Percentiles rank a stretch among this genome's conserved stretches.
Evolutionary conservation across 768 basidiomycete species (phyloP).

Genomic region (Candolleomyces eurysporus): DNA sequence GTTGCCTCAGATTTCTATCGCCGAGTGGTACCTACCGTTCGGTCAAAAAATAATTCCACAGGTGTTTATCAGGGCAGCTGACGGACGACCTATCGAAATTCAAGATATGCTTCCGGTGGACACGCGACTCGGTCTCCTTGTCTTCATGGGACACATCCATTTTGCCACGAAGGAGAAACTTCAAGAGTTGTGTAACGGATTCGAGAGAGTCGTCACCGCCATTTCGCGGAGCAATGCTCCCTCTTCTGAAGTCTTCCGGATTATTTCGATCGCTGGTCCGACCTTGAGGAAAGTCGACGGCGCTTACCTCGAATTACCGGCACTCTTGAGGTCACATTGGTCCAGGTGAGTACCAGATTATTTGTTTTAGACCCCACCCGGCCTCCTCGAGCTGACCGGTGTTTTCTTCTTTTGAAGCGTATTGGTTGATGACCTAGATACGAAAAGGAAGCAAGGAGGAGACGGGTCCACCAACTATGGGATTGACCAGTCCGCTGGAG

Average conservation of each 20-base stretch:
- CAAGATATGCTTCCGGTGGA: slow-evolving; percentile 54
- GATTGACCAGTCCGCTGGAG: slow-evolving; percentile 39
- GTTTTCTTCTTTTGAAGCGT: slow-evolving; percentile 36
- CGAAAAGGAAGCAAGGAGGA: slow-evolving; percentile 44
- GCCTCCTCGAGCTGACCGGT: not conserved
- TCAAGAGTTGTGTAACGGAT: slow-evolving; percentile 6
- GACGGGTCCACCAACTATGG: slow-evolving; percentile 58
- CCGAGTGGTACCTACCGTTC: slow-evolving; percentile 30
- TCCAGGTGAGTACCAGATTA: slow-evolving; percentile 43
- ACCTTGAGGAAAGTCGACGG: slow-evolving; percentile 39
- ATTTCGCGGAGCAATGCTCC: slow-evolving; percentile 30
- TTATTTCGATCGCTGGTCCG: slow-evolving; percentile 37
- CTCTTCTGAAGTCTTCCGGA: slow-evolving; percentile 36
- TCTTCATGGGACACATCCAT: slow-evolving; percentile 46
- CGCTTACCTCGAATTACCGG: slow-evolving; percentile 39
- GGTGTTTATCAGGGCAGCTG: slow-evolving; percentile 47
- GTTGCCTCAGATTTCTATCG: too few species aligned
- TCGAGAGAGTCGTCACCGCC: slow-evolving; percentile 28
- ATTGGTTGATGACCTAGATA: slow-evolving; percentile 54
- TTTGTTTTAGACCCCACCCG: not conserved
- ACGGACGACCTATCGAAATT: slow-evolving; percentile 48
- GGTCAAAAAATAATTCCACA: slow-evolving; percentile 56
- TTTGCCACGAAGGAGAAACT: slow-evolving; percentile 17
- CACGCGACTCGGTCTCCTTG: slow-evolving; percentile 51
- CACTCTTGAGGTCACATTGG: slow-evolving; percentile 52